Evolutionary conservation across 2,329 filamentous ascomycete genomes (phyloP).

Genomic region (Cryphonectria nitschkei): DNA sequence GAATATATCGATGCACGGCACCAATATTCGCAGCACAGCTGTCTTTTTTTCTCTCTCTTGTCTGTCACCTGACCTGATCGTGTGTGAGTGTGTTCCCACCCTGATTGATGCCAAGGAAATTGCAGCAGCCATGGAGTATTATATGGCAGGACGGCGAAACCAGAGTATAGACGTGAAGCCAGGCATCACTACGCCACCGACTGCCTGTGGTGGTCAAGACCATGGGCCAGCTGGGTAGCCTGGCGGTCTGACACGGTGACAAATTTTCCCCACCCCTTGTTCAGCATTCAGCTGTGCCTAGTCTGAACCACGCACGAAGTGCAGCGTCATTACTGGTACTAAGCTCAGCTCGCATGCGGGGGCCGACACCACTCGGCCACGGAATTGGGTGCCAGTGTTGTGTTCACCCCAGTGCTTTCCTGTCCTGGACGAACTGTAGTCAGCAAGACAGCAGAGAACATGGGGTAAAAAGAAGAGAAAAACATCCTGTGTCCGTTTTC

Average conservation of each 20-base stretch:
- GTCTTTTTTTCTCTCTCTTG: not conserved
- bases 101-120: not conserved
- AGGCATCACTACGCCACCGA: slow-evolving; percentile 23
- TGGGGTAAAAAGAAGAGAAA: not conserved
- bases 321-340: slow-evolving; percentile 9
- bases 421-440: not conserved
- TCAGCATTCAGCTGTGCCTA: not conserved
- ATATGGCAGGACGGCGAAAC: slow-evolving; percentile 5
- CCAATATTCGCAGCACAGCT: slow-evolving; percentile 12
- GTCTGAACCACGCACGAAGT: not conserved
- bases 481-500: not conserved
- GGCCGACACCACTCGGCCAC: slow-evolving; percentile 6
- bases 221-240: slow-evolving; percentile 5
- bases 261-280: not conserved
- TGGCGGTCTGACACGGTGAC: slow-evolving; percentile 9
- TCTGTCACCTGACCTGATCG: slow-evolving; percentile 1
- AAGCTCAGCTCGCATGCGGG: slow-evolving; percentile 13
- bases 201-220: slow-evolving; percentile 16
- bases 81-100: not conserved
- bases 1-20: slow-evolving; percentile 21
- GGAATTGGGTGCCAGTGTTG: not conserved
- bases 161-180: not conserved
- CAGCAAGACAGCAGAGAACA: slow-evolving; percentile 8
- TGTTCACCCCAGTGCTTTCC: not conserved
- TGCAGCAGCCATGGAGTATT: not conserved